phyloP scores from a whole-genome alignment of 495 filamentous ascomycete species.

The Monascus purpureus region DNA sequence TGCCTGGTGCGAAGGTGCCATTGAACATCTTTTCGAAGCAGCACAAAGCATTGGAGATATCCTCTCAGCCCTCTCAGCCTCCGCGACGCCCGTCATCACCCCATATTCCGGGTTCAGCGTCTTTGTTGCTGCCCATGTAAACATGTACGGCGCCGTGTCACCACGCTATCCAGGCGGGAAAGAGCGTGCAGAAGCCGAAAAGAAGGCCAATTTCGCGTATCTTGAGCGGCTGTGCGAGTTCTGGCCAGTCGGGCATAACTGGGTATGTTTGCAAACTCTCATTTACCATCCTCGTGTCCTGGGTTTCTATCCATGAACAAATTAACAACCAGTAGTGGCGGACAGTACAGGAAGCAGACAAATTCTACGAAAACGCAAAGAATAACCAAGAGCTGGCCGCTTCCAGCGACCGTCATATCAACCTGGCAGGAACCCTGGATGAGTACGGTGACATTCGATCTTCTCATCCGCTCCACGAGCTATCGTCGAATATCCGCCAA shows the following conservation, averaged over 20 bases:
- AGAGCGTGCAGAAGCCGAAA: slow-evolving; percentile 23
- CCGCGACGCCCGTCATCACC: slow-evolving; percentile 24
- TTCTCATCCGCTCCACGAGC: slow-evolving; percentile 13
- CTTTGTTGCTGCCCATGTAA: slow-evolving; percentile 31
- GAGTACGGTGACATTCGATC: slow-evolving; percentile 31
- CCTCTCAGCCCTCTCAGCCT: slow-evolving; percentile 21
- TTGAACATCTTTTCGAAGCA: slow-evolving; percentile 23
- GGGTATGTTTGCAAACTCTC: no score
- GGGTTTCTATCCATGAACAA: neutral
- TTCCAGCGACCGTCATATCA: slow-evolving; percentile 17
- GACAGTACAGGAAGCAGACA: slow-evolving; percentile 27
- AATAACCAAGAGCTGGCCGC: slow-evolving; percentile 11
- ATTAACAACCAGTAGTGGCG: slow-evolving; percentile 22
- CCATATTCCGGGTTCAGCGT: slow-evolving; percentile 32
- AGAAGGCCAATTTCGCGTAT: slow-evolving; percentile 21
- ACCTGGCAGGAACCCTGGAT: slow-evolving; percentile 24
- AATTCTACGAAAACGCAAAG: slow-evolving; percentile 26
- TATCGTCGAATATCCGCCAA: slow-evolving; percentile 4
- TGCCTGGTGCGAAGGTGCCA: slow-evolving; percentile 10
- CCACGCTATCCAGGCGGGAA: slow-evolving; percentile 24
- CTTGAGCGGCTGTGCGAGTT: slow-evolving; percentile 23
- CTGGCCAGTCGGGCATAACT: slow-evolving; percentile 29
- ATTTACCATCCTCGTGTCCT: neutral
- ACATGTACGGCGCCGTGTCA: slow-evolving; percentile 33
- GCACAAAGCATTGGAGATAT: slow-evolving; percentile 25